Evolutionary conservation across 2,329 filamentous ascomycete species (phyloP).

Genomic region (Ophiostoma pallidulum): DNA sequence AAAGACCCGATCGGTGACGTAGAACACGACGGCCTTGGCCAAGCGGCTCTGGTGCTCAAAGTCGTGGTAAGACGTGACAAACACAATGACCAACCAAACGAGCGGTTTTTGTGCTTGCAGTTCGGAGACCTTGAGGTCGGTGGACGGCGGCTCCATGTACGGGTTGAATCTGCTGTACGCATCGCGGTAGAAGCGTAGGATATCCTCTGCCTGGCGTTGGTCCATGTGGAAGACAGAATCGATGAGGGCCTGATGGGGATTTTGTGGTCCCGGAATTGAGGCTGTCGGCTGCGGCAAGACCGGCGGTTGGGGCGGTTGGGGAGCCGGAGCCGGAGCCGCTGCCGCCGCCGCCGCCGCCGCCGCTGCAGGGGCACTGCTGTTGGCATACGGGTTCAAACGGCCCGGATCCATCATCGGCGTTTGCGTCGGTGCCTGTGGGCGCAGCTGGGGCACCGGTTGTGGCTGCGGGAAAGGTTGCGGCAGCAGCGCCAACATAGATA

Average conservation of each 20-base stretch:
- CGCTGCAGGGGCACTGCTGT: too few species aligned
- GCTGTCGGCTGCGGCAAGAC: not conserved
- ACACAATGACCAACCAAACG: constrained; percentile 19
- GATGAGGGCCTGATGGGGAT: constrained; percentile 2
- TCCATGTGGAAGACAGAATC: constrained; percentile 13
- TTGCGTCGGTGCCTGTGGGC: too few species aligned
- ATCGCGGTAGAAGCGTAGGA: constrained; percentile 15
- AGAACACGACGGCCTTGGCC: constrained; percentile 13
- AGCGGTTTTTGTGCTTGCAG: constrained; percentile 16
- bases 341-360: too few species aligned
- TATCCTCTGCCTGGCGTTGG: constrained; percentile 14
- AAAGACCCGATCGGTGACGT: constrained; percentile 16
- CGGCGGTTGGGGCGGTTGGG: not conserved
- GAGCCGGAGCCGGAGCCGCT: not conserved
- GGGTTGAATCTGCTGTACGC: constrained; percentile 14
- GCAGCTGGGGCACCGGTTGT: too few species aligned
- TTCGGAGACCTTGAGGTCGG: constrained; percentile 7
- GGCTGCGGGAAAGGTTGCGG: too few species aligned
- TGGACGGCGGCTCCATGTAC: constrained; percentile 10
- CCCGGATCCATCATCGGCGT: too few species aligned
- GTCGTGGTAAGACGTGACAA: constrained; percentile 17
- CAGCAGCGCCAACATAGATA: too few species aligned
- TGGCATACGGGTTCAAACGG: too few species aligned
- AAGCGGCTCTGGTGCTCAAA: constrained; percentile 15
- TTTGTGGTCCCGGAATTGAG: not conserved